Evolutionary conservation across 176 grass and related monocot genomes (phyloP).

Genomic region (Dendrocalamus sinicus): DNA sequence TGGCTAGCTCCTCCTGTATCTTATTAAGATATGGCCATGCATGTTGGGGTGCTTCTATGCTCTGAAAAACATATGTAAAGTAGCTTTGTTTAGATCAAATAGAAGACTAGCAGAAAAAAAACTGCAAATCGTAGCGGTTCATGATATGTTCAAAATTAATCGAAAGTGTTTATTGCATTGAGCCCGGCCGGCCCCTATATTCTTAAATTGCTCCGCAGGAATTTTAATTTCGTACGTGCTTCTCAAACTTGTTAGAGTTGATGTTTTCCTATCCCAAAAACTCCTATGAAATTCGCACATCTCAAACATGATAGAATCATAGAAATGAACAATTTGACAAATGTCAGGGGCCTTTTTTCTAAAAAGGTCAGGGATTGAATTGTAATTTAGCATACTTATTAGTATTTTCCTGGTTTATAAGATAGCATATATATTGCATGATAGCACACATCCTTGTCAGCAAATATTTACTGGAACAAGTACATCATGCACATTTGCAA

Average conservation of each 20-base stretch:
- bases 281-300: not conserved
- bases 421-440: not conserved
- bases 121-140: not conserved
- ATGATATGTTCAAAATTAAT: not conserved
- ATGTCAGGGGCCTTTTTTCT: not conserved
- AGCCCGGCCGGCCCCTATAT: too few relatives aligned
- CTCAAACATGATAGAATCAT: not conserved
- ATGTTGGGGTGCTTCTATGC: not conserved
- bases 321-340: not conserved
- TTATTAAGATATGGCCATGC: constrained; percentile 5
- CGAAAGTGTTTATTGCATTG: too few relatives aligned
- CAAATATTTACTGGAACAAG: constrained; percentile 19
- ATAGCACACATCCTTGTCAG: not conserved
- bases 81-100: not conserved
- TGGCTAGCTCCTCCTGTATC: not conserved
- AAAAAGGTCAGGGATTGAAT: not conserved
- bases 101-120: not conserved
- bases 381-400: not conserved
- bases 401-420: too few relatives aligned
- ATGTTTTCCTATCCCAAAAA: not conserved
- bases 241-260: not conserved
- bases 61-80: not conserved
- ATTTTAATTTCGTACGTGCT: not conserved
- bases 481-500: not conserved
- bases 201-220: not conserved